phyloP scores from a whole-genome alignment of 768 basidiomycete genomes.

The Gloeophyllum trabeum region DNA sequence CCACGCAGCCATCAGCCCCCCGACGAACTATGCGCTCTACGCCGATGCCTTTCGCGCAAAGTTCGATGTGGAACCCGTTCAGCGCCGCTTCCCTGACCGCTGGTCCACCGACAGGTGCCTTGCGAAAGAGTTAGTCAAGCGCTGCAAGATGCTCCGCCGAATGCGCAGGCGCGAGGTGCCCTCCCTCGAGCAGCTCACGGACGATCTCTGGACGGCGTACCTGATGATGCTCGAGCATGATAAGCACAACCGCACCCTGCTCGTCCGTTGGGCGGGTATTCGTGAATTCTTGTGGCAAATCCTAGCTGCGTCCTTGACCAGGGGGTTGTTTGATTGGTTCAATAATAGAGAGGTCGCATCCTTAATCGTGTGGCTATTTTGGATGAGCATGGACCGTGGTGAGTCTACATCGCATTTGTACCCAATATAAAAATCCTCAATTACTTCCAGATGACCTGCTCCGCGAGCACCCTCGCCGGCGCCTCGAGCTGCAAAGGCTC shows the following conservation, averaged over 20 bases:
- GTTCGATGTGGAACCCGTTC: slow-evolving; percentile 29
- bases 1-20: slow-evolving; percentile 21
- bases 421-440: background rate
- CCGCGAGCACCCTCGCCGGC: background rate
- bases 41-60: slow-evolving; percentile 32
- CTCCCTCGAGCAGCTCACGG: slow-evolving; percentile 12
- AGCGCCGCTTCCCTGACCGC: slow-evolving; percentile 24
- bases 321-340: slow-evolving; percentile 2
- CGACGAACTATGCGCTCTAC: slow-evolving; percentile 26
- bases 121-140: slow-evolving; percentile 30
- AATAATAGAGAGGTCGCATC: slow-evolving; percentile 24
- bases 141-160: slow-evolving; percentile 28
- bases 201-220: slow-evolving; percentile 44
- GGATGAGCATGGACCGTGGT: slow-evolving; percentile 33
- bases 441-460: background rate
- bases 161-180: slow-evolving; percentile 20
- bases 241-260: slow-evolving; percentile 31
- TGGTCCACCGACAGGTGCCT: slow-evolving; percentile 27
- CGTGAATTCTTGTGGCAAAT: slow-evolving; percentile 15
- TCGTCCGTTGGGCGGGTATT: slow-evolving; percentile 29
- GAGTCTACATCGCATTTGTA: slow-evolving; percentile 7
- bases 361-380: slow-evolving; percentile 32
- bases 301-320: slow-evolving; percentile 11
- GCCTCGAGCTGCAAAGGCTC: background rate
- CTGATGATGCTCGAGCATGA: slow-evolving; percentile 45